These are phyloP conservation scores for Amphibolis antarctica DNA, from an alignment of 106 monocot species.

Conservation along the genomic window DNA sequence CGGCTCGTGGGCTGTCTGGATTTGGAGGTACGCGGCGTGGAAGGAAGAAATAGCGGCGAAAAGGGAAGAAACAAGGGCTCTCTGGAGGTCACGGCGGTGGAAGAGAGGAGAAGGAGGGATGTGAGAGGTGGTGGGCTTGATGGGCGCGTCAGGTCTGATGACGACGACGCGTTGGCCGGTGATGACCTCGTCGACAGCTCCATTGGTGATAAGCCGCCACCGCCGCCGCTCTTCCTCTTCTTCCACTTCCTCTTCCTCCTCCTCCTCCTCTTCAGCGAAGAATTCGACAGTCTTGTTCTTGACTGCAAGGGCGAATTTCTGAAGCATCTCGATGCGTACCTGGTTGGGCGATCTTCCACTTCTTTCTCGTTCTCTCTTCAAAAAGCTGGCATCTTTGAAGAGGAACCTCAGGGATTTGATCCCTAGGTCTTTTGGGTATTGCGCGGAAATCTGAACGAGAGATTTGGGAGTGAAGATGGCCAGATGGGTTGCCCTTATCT, in stretches of 20 bases:
- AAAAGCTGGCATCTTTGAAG: too few species aligned
- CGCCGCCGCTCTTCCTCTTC: too few species aligned
- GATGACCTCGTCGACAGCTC: conserved; percentile 48
- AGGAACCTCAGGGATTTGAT: too few species aligned
- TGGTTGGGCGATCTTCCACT: too few species aligned
- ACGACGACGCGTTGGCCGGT: conserved; percentile 92
- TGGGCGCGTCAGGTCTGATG: conserved; percentile 56
- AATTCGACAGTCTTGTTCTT: conserved; percentile 91
- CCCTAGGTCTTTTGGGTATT: too few species aligned
- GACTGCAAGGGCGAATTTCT: conserved; percentile 77
- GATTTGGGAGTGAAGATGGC: too few species aligned
- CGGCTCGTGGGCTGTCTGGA: conserved; percentile 75
- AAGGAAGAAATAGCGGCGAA: conserved; percentile 66
- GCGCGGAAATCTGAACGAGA: too few species aligned
- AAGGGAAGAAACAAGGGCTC: conserved; percentile 35
- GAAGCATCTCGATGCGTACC: conserved; percentile 39
- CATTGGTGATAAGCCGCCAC: too few species aligned
- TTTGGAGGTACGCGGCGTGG: conserved; percentile 74
- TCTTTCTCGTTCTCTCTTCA: too few species aligned
- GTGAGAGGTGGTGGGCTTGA: neutral
- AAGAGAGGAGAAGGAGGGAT: neutral
- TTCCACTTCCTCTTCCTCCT: conserved; percentile 26
- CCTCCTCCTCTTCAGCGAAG: conserved; percentile 92
- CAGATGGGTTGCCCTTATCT: too few species aligned
- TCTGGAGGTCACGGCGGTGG: neutral